Conservation (phyloP, 2,329 filamentous ascomycete species). For the Diaporthe ampelina region DNA sequence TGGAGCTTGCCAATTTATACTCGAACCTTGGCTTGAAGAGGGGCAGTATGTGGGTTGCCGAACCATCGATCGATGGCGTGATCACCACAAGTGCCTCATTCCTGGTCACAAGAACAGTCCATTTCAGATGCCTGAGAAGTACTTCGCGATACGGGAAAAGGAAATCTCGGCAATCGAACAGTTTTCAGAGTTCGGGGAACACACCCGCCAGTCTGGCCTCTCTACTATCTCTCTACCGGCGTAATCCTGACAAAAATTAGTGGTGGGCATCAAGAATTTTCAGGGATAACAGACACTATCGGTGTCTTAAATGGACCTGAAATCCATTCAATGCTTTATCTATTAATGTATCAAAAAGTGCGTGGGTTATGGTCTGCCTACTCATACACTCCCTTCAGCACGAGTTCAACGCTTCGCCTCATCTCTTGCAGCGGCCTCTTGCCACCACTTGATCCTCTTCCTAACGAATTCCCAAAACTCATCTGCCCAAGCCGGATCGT, state of each 20-base stretch:
- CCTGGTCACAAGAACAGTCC: no score
- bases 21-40: not conserved
- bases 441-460: slow-evolving; percentile 20
- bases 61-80: not conserved
- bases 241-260: no score
- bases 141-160: not conserved
- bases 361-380: no score
- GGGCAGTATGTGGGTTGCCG: slow-evolving; percentile 13
- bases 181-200: no score
- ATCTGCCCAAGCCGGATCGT: slow-evolving; percentile 8
- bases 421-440: slow-evolving; percentile 8
- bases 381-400: not conserved
- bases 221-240: not conserved
- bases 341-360: no score
- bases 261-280: not conserved
- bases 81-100: not conserved
- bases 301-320: not conserved
- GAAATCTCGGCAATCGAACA: not conserved
- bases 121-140: not conserved
- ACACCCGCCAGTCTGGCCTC: no score
- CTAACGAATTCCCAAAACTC: slow-evolving; percentile 9
- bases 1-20: not conserved
- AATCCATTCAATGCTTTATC: not conserved
- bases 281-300: no score
- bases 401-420: no score